Evolutionary conservation across 2,329 filamentous ascomycete species (phyloP).

Genomic region (Hypoxylon sp.): DNA sequence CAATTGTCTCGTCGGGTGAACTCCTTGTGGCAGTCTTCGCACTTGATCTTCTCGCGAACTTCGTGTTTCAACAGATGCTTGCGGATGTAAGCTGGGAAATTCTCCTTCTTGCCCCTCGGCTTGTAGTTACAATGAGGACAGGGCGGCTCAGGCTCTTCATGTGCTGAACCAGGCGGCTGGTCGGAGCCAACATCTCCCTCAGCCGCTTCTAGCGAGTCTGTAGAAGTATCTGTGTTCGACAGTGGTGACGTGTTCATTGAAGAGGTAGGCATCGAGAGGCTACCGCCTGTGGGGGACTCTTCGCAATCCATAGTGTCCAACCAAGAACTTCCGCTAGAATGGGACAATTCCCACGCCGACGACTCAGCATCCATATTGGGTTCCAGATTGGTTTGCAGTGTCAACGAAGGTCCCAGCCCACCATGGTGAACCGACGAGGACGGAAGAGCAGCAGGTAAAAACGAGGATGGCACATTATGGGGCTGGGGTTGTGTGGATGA

Average conservation of each 20-base stretch:
- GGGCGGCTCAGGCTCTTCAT: not conserved
- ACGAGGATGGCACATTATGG: not conserved
- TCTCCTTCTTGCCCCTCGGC: not conserved
- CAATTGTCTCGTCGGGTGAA: conserved; percentile 2
- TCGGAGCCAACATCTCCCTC: not conserved
- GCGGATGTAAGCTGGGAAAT: not conserved
- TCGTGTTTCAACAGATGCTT: not conserved
- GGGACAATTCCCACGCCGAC: not conserved
- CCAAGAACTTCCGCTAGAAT: not conserved
- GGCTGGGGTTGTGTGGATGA: not conserved
- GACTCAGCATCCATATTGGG: not conserved
- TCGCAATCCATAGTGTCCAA: not conserved
- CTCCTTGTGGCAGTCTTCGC: not conserved
- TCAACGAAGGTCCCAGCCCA: not conserved
- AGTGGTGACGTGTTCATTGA: not conserved
- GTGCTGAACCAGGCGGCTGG: not conserved
- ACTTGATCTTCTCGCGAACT: not conserved
- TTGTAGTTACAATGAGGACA: not conserved
- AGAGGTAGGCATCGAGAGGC: not conserved
- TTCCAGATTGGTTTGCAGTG: not conserved
- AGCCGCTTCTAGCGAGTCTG: not conserved
- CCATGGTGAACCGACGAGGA: not conserved
- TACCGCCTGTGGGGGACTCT: not conserved
- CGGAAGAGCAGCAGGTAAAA: not conserved
- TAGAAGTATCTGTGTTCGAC: not conserved